Conservation (phyloP, 139 green algal species). For the Coelastrella sp. region DNA sequence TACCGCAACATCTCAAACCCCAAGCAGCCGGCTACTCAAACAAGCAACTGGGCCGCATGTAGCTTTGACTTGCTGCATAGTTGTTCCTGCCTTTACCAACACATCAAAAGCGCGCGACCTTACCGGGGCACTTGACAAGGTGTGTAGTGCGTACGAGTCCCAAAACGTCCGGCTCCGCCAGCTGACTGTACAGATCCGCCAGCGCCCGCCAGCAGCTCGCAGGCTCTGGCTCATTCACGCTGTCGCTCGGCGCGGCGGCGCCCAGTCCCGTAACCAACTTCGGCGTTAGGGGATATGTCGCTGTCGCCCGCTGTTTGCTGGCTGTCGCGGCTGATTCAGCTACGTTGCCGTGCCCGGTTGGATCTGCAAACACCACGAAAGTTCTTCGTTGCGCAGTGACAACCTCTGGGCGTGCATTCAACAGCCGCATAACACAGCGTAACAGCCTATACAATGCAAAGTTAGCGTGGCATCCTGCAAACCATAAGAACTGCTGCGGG, state of each 20-base stretch:
- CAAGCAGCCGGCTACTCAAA: no score
- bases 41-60: background rate
- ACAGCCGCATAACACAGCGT: no score
- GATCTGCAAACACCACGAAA: background rate
- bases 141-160: slow-evolving; percentile 12
- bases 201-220: slow-evolving; percentile 24
- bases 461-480: no score
- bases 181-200: slow-evolving; percentile 28
- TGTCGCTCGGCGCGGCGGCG: slow-evolving; percentile 9
- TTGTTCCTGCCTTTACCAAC: background rate
- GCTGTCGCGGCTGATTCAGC: background rate
- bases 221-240: slow-evolving; percentile 5
- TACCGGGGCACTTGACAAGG: slow-evolving; percentile 30
- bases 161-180: slow-evolving; percentile 22
- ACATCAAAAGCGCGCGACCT: background rate
- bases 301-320: background rate
- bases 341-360: background rate
- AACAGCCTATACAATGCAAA: no score
- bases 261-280: background rate
- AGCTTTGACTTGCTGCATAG: background rate
- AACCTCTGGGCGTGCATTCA: no score
- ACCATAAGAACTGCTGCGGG: no score
- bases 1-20: no score
- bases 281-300: background rate
- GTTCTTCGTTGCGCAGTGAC: no score